Evolutionary conservation across 768 basidiomycete species (phyloP).

Genomic region (Gloeophyllum trabeum): DNA sequence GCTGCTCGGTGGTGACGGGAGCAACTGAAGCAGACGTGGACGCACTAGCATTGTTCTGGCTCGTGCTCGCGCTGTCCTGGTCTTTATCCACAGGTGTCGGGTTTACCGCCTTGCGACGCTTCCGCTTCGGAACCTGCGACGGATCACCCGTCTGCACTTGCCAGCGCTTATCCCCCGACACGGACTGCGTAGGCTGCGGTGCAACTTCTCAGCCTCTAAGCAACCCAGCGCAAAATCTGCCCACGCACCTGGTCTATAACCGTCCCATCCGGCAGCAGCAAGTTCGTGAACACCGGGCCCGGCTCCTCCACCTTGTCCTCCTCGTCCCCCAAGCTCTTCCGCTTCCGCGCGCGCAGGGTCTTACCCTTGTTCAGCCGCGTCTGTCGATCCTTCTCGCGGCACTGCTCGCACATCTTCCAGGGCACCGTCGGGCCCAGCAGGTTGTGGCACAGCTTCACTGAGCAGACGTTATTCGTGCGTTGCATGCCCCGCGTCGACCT

Average conservation of each 20-base stretch:
- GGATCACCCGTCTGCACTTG: too few species aligned
- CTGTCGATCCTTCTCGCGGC: slow-evolving; percentile 24
- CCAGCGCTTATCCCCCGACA: too few species aligned
- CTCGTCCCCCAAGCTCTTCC: slow-evolving; percentile 4
- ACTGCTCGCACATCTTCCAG: slow-evolving; percentile 38
- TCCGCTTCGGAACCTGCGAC: slow-evolving; percentile 3
- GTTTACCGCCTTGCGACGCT: slow-evolving; percentile 3
- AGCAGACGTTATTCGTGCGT: slow-evolving; percentile 25
- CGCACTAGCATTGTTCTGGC: too few species aligned
- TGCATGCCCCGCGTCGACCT: slow-evolving; percentile 19
- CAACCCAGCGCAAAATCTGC: too few species aligned
- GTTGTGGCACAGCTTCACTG: slow-evolving; percentile 29
- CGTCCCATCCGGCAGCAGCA: slow-evolving; percentile 6
- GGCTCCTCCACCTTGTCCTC: background rate
- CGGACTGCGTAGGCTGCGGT: too few species aligned
- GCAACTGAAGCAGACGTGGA: background rate
- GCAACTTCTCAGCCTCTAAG: too few species aligned
- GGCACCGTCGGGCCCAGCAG: slow-evolving; percentile 28
- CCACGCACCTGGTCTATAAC: too few species aligned
- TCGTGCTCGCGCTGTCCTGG: slow-evolving; percentile 1
- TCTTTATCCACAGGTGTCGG: slow-evolving; percentile 1
- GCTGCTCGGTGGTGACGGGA: background rate
- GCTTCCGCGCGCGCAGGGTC: background rate
- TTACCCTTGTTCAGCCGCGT: slow-evolving; percentile 9
- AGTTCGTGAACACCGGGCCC: slow-evolving; percentile 9